These are phyloP conservation scores for Yamadazyma siamensis DNA, from an alignment of 1,139 yeast species.

Conservation along the genomic window DNA sequence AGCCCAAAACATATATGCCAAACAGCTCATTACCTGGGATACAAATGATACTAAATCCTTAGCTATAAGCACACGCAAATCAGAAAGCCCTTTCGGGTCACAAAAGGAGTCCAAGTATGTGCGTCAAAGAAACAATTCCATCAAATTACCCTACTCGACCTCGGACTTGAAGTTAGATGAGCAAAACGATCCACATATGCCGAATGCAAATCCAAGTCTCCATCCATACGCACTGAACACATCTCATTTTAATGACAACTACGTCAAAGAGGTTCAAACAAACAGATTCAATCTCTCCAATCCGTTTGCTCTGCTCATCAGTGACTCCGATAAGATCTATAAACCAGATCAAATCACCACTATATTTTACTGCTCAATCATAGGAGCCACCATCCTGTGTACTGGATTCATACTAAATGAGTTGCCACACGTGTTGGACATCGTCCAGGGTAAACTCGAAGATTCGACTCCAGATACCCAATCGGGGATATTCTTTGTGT, in stretches of 20 bases:
- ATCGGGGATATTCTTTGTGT: constrained; percentile 20
- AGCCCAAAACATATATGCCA: constrained; percentile 42
- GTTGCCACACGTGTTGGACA: constrained; percentile 18
- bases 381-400: constrained; percentile 31
- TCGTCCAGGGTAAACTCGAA: constrained; percentile 11
- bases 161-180: constrained; percentile 32
- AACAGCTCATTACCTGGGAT: constrained; percentile 38
- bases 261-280: constrained; percentile 16
- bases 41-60: constrained; percentile 25
- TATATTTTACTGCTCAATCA: constrained; percentile 34
- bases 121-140: constrained; percentile 25
- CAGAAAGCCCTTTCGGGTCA: constrained; percentile 14
- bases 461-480: constrained; percentile 18
- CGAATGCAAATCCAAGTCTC: background rate
- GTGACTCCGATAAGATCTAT: constrained; percentile 17
- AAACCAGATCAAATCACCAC: constrained; percentile 41
- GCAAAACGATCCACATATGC: constrained; percentile 13
- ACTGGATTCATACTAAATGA: constrained; percentile 32
- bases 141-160: constrained; percentile 30
- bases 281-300: constrained; percentile 17
- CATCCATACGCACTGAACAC: too few relatives aligned
- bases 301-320: constrained; percentile 20
- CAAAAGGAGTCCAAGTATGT: constrained; percentile 11
- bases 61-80: constrained; percentile 23
- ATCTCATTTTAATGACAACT: constrained; percentile 8